These are phyloP conservation scores for Phyllostachys edulis DNA, from an alignment of 176 grass and related monocot species.

Conservation along the genomic window DNA sequence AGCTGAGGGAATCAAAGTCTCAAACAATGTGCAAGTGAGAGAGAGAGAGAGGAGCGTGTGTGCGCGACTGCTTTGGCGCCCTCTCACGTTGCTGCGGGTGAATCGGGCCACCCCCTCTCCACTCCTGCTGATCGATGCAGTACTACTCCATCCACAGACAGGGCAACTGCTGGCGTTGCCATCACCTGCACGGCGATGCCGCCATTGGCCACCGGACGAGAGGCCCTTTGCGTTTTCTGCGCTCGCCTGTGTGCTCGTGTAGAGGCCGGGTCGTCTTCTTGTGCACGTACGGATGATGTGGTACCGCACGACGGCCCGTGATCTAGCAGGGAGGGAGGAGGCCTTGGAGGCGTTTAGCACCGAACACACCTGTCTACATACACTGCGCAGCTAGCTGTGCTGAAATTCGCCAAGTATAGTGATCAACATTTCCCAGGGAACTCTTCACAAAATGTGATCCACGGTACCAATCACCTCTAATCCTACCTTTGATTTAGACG, in stretches of 20 bases:
- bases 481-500: background rate
- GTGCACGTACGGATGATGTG: constrained; percentile 10
- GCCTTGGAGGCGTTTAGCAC: background rate
- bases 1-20: constrained; percentile 36
- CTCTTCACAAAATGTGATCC: background rate
- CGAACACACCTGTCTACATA: constrained; percentile 8
- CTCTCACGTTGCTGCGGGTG: background rate
- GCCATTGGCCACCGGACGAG: constrained; percentile 29
- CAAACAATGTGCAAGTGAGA: constrained; percentile 38
- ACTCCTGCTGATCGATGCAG: background rate
- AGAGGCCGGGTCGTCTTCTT: constrained; percentile 2
- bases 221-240: constrained; percentile 2
- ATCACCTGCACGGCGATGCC: constrained; percentile 38
- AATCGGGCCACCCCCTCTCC: constrained; percentile 19
- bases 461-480: background rate
- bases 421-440: background rate
- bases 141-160: background rate
- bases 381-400: no score
- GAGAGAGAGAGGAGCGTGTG: background rate
- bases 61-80: background rate
- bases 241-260: constrained; percentile 32
- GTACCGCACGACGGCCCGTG: constrained; percentile 35
- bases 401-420: background rate
- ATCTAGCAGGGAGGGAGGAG: background rate
- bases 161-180: constrained; percentile 25